These are phyloP conservation scores for Termitomyces sp. DNA, from an alignment of 768 basidiomycete species.

Conservation along the genomic window DNA sequence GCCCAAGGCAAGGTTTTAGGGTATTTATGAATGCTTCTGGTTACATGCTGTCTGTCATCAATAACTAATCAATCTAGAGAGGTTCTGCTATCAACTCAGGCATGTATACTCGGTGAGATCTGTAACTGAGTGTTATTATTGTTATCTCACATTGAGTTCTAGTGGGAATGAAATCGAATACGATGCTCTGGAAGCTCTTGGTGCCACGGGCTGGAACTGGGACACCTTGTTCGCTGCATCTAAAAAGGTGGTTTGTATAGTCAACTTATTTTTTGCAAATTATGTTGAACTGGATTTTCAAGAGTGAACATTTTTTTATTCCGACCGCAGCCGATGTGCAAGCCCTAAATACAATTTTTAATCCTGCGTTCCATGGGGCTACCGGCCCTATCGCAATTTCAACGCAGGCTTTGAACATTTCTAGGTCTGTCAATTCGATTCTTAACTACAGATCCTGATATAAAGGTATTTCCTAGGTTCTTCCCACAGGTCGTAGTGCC, in stretches of 20 bases:
- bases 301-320: slow-evolving; percentile 12
- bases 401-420: slow-evolving; percentile 8
- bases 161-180: slow-evolving; percentile 12
- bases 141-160: neutral
- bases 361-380: slow-evolving; percentile 6
- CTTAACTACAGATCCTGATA: neutral
- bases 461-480: neutral
- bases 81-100: slow-evolving; percentile 13
- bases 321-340: slow-evolving; percentile 1
- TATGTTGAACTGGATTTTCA: neutral
- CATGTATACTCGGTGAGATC: slow-evolving; percentile 10
- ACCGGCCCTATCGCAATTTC: slow-evolving; percentile 9
- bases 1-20: slow-evolving; percentile 11
- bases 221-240: slow-evolving; percentile 8
- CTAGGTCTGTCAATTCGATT: slow-evolving; percentile 1
- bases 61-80: neutral
- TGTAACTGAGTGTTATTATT: neutral
- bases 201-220: slow-evolving; percentile 13
- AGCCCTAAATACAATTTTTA: slow-evolving; percentile 4
- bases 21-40: neutral
- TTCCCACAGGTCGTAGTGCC: slow-evolving; percentile 3
- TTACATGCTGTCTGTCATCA: neutral
- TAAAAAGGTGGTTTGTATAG: neutral
- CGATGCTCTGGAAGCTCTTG: slow-evolving; percentile 8
- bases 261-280: neutral